These are phyloP conservation scores for Cutaneotrichosporon cutaneum DNA, from an alignment of 1,284 basidiomycete genomes.

Conservation along the genomic window DNA sequence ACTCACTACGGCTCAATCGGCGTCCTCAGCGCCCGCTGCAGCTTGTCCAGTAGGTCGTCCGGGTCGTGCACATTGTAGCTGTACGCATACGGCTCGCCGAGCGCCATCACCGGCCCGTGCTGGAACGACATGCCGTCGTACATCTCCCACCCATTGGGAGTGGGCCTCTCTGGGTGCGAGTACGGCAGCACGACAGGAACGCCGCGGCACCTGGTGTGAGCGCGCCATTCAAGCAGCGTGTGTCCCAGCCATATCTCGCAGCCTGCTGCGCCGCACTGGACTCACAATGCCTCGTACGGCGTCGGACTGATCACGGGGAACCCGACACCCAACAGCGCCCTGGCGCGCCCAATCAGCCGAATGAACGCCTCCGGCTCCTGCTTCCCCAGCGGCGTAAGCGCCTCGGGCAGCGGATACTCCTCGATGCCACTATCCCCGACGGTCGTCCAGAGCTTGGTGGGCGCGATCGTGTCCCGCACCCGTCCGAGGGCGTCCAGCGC, in stretches of 20 bases:
- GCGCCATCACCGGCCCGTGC: slow-evolving; percentile 41
- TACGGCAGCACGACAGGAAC: slow-evolving; percentile 49
- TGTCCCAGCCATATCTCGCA: no score
- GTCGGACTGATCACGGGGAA: slow-evolving; percentile 43
- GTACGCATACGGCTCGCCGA: slow-evolving; percentile 49
- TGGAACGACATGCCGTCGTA: slow-evolving; percentile 25
- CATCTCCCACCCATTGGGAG: neutral
- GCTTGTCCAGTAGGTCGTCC: slow-evolving; percentile 27
- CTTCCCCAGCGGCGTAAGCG: slow-evolving; percentile 29
- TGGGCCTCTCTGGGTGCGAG: neutral
- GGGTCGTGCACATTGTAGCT: slow-evolving; percentile 35
- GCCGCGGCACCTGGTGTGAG: slow-evolving; percentile 32
- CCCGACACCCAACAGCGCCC: slow-evolving; percentile 46
- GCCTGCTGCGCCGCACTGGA: neutral
- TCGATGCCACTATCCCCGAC: slow-evolving; percentile 31
- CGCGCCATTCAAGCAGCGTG: no score
- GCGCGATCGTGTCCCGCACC: neutral
- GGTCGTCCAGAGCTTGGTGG: slow-evolving; percentile 35
- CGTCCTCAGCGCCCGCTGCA: slow-evolving; percentile 31
- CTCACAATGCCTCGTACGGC: slow-evolving; percentile 28
- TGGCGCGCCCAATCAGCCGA: slow-evolving; percentile 33
- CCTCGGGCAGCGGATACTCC: slow-evolving; percentile 35
- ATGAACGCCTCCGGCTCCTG: slow-evolving; percentile 36
- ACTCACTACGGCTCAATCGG: slow-evolving; percentile 27
- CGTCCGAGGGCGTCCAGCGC: neutral